A percentile compares a stretch with the other conserved stretches of the same genome.
Evolutionary conservation across 768 basidiomycete species (phyloP).

Genomic region (Chalciporus chontae): DNA sequence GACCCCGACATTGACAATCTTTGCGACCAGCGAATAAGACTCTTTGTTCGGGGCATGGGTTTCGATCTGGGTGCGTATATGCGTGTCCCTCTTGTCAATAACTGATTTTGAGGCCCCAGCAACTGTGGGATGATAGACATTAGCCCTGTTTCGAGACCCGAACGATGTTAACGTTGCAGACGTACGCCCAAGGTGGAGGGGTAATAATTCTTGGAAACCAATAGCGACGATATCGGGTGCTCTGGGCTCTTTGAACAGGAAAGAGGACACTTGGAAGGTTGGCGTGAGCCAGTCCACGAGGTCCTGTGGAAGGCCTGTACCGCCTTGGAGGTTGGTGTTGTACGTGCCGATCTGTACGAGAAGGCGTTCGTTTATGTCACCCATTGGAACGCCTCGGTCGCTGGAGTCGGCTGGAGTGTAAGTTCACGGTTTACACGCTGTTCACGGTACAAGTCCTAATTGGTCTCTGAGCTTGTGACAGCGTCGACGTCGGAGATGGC

Average conservation of each 20-base stretch:
- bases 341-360: conserved; percentile 84
- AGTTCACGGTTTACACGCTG: too few relatives aligned
- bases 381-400: conserved; percentile 7
- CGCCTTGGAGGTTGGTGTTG: conserved; percentile 87
- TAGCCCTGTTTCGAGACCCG: neutral
- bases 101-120: conserved; percentile 72
- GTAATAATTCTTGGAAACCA: conserved; percentile 91
- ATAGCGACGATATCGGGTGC: conserved; percentile 88
- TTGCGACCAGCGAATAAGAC: conserved; percentile 73
- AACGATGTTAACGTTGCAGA: conserved; percentile 18
- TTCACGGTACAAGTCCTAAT: too few relatives aligned
- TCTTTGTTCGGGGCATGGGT: conserved; percentile 68
- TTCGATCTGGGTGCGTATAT: conserved; percentile 75
- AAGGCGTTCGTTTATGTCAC: conserved; percentile 30
- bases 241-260: conserved; percentile 58
- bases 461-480: too few relatives aligned
- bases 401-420: too few relatives aligned
- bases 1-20: conserved; percentile 81
- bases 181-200: conserved; percentile 82
- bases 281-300: conserved; percentile 91
- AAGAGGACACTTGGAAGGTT: conserved; percentile 69
- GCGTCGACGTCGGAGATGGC: too few relatives aligned
- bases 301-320: conserved; percentile 71
- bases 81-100: conserved; percentile 61
- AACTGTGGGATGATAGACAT: conserved; percentile 42